Evolutionary conservation across 2,329 filamentous ascomycete species (phyloP), one percentile per base, ranked within the genome.

Genomic region (Neofusicoccum ribis): DNA sequence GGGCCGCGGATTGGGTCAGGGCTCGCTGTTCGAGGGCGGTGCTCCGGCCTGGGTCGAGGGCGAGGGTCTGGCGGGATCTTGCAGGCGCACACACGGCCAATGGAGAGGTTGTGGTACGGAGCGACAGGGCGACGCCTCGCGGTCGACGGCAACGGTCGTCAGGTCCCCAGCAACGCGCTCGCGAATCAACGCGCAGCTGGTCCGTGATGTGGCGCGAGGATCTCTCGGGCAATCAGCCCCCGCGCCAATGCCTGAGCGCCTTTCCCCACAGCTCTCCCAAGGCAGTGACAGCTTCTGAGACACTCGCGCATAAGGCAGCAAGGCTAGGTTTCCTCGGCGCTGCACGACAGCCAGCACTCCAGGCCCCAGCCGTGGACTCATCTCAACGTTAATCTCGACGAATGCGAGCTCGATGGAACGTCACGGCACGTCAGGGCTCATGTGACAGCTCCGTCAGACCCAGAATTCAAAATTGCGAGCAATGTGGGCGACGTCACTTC

Each of bases 91-190:
- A 59, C 27, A 37, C 23, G 15, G 54, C 41, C 54, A 59, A 59
- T 59, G 27, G 54, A 60, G 31, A 11, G 27, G 56, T 37, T 23
- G 56, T 49, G 56, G 41, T 36, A 59, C 56, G 43, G n/a, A 60
- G 56, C 43, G 56, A 47, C 56, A 60, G 27, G 41, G 56, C 43
- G 56, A 60, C 54, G 54, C 14, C 23, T 46, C 41, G 52, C 37
- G 23, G 41, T 60, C 41, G 56, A 60, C 39, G 56, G 27, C 43
- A 60, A 60, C 56, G 43, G 56, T 47, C 43, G 56, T 47, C 56
- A 60, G 56, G 56, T 60, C 56, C 54, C 41, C 56, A 60, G 56
- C 56, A 60, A 60, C 56, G 56, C 56, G 56, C 43, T 46, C 56
- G 56, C 56, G 56, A 60, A 60, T 60, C 56, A 60, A 47, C 56